These are phyloP conservation scores for Camellia sinensis DNA, from an alignment of 148 eudicot species.

Conservation along the genomic window DNA sequence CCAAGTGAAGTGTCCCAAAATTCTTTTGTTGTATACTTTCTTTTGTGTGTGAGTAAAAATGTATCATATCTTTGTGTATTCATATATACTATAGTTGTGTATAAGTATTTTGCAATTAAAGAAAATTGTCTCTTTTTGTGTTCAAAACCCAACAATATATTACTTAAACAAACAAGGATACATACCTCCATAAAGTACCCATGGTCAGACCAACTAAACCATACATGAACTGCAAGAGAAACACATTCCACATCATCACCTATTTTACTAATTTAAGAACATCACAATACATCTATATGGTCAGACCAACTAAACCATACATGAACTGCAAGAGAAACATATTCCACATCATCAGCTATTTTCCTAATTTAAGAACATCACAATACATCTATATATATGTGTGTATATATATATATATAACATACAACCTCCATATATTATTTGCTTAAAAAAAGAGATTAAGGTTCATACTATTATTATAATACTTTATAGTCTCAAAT, in stretches of 20 bases:
- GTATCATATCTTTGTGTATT: no score
- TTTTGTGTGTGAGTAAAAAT: no score
- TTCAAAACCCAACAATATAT: not conserved
- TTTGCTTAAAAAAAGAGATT: not conserved
- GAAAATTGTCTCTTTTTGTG: no score
- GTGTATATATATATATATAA: not conserved
- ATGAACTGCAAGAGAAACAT: conserved; percentile 47
- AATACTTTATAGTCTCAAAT: not conserved
- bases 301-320: conserved; percentile 83
- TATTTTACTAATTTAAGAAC: no score
- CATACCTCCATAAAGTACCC: conserved; percentile 91
- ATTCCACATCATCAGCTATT: conserved; percentile 10
- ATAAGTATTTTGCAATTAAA: no score
- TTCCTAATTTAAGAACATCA: not conserved
- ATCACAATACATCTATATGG: conserved; percentile 5
- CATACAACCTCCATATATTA: not conserved
- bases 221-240: conserved; percentile 62
- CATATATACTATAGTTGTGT: no score
- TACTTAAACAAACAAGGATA: not conserved
- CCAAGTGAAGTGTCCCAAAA: no score
- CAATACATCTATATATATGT: not conserved
- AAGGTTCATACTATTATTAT: not conserved
- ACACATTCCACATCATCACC: not conserved
- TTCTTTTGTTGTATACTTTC: no score
- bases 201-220: conserved; percentile 84